Evolutionary conservation across 2,329 filamentous ascomycete species (phyloP).

Genomic region (Nemania sp.): DNA sequence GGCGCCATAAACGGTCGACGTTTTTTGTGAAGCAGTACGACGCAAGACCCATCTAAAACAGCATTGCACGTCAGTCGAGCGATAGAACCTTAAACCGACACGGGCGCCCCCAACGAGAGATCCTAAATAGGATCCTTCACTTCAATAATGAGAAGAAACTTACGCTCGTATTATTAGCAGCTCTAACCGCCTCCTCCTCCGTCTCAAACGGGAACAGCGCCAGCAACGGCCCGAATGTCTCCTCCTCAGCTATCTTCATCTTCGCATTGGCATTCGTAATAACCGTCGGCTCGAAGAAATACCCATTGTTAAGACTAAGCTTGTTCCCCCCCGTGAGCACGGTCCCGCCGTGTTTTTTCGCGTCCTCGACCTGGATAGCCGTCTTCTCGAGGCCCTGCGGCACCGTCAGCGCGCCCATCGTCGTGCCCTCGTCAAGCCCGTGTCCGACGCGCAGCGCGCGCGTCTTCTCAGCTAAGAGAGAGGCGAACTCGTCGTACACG

Average conservation of each 20-base stretch:
- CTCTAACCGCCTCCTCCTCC: conserved; percentile 65
- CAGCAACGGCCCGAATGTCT: conserved; percentile 70
- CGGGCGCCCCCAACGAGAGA: not conserved
- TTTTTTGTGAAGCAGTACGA: conserved; percentile 71
- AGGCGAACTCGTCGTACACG: conserved; percentile 71
- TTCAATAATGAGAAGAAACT: conserved; percentile 6
- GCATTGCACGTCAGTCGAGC: not conserved
- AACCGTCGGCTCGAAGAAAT: conserved; percentile 74
- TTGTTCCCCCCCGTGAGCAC: conserved; percentile 70
- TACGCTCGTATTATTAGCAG: conserved; percentile 66
- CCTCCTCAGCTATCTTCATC: conserved; percentile 64
- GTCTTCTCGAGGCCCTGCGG: conserved; percentile 68
- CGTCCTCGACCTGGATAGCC: conserved; percentile 71
- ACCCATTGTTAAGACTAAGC: conserved; percentile 59
- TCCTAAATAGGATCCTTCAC: not conserved
- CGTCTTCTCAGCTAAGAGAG: conserved; percentile 64
- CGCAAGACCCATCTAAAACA: conserved; percentile 69
- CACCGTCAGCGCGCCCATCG: conserved; percentile 71
- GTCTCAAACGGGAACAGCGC: conserved; percentile 67
- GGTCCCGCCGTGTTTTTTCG: conserved; percentile 70
- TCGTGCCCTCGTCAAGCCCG: conserved; percentile 65
- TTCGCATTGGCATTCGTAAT: conserved; percentile 61
- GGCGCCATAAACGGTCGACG: conserved; percentile 66
- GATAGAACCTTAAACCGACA: not conserved
- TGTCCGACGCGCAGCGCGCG: conserved; percentile 70